These are phyloP conservation scores for Elongisporangium anandrum DNA, from an alignment of 352 stramenopile genomes.

Conservation along the genomic window DNA sequence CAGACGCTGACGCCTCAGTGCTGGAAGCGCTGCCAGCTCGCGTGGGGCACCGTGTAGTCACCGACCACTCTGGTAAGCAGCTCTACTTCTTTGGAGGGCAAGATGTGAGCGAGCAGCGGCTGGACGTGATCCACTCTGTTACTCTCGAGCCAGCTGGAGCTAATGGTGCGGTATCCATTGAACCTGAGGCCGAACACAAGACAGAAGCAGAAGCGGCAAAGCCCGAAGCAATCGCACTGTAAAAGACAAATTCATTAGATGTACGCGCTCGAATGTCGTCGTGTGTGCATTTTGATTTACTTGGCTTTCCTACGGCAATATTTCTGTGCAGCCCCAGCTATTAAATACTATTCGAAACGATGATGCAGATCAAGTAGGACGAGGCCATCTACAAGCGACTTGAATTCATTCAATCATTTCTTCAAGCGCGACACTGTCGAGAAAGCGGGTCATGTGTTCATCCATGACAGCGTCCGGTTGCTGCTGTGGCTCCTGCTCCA, in stretches of 20 bases:
- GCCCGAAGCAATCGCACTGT: background rate
- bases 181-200: conserved; percentile 2
- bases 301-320: background rate
- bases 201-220: conserved; percentile 3
- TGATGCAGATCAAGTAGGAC: background rate
- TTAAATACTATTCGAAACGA: background rate
- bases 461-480: conserved; percentile 20
- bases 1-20: conserved; percentile 6
- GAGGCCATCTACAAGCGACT: too few relatives aligned
- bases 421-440: conserved; percentile 77
- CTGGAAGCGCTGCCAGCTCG: conserved; percentile 32
- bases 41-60: conserved; percentile 83
- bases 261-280: background rate
- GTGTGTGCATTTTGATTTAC: background rate
- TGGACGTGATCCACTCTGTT: conserved; percentile 79
- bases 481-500: conserved; percentile 1
- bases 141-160: conserved; percentile 12
- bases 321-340: background rate
- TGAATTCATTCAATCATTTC: conserved; percentile 52
- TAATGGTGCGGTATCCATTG: too few relatives aligned
- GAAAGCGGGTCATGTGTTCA: conserved; percentile 79
- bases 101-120: conserved; percentile 67
- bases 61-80: conserved; percentile 51
- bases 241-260: background rate
- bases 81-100: conserved; percentile 89